phyloP scores from a whole-genome alignment of 495 filamentous ascomycete genomes.

The Aspergillus carlsbadensis region DNA sequence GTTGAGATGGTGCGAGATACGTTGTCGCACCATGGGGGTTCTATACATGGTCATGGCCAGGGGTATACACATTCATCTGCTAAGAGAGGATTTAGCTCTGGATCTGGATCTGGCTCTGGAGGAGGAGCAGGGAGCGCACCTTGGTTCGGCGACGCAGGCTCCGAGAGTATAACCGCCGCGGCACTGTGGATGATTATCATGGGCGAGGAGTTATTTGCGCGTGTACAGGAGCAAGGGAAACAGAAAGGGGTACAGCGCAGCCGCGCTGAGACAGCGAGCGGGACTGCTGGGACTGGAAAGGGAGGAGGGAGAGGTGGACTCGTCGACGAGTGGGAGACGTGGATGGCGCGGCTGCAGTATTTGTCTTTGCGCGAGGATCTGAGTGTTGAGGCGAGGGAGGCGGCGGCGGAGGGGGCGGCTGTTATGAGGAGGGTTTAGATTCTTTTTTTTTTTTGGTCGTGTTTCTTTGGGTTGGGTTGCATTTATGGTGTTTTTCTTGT shows the following conservation, averaged over 20 bases:
- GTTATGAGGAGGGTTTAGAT: conserved; percentile 21
- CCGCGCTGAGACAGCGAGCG: not conserved
- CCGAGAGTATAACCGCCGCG: conserved; percentile 4
- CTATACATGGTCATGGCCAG: too few species aligned
- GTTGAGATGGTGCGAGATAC: conserved; percentile 9
- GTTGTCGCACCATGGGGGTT: not conserved
- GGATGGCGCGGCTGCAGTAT: conserved; percentile 16
- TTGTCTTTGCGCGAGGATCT: conserved; percentile 21
- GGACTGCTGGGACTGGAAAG: not conserved
- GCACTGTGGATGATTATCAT: conserved; percentile 22
- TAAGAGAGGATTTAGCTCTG: too few species aligned
- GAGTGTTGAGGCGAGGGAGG: conserved; percentile 13
- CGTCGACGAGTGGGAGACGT: conserved; percentile 15
- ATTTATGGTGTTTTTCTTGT: not conserved
- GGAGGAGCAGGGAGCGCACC: not conserved
- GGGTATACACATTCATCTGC: too few species aligned
- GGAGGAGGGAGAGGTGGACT: not conserved
- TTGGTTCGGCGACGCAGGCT: not conserved
- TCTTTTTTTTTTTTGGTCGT: too few species aligned
- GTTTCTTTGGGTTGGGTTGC: not conserved
- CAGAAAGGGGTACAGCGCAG: not conserved
- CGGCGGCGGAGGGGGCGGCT: conserved; percentile 23
- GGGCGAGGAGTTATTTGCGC: conserved; percentile 27
- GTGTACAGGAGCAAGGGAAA: not conserved
- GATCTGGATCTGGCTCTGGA: too few species aligned